These are phyloP conservation scores for Acacia concinna DNA, from an alignment of 331 rosid genomes.

Conservation along the genomic window DNA sequence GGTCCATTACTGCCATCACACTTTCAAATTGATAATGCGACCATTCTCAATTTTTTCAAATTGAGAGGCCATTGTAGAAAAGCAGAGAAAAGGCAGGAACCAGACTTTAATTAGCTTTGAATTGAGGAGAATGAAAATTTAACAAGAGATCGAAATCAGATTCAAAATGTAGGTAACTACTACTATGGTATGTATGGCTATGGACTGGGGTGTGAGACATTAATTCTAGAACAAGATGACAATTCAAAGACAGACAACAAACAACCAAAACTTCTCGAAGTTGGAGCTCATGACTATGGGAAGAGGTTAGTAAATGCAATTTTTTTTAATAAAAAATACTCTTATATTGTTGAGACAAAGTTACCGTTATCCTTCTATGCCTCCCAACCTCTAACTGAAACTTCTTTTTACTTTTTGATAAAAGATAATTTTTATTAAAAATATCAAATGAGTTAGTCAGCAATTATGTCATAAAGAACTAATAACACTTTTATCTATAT, in stretches of 20 bases:
- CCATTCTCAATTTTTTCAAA: conserved; percentile 31
- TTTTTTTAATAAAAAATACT: background rate
- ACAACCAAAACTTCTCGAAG: conserved; percentile 23
- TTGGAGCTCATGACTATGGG: background rate
- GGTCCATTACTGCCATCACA: conserved; percentile 40
- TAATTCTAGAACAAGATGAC: conserved; percentile 18
- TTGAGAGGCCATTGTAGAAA: background rate
- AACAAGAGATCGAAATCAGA: background rate
- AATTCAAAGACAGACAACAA: conserved; percentile 39
- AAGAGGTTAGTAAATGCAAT: background rate
- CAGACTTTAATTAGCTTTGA: background rate
- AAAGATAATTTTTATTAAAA: too few relatives aligned
- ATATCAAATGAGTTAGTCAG: too few relatives aligned
- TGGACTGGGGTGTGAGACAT: background rate
- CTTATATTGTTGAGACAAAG: background rate
- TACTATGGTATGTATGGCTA: background rate
- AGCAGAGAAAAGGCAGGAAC: background rate
- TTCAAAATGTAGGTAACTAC: background rate
- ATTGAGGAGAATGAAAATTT: background rate
- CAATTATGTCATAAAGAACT: too few relatives aligned
- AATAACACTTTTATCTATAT: too few relatives aligned
- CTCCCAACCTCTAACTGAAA: background rate
- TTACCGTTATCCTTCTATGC: background rate
- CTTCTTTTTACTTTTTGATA: fast-evolving
- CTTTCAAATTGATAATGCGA: conserved; percentile 25